Percentiles rank a stretch among this genome's conserved stretches.
These are phyloP conservation scores for Kalanchoe fedtschenkoi DNA, from an alignment of 164 flowering plant genomes.

Conservation along the genomic window DNA sequence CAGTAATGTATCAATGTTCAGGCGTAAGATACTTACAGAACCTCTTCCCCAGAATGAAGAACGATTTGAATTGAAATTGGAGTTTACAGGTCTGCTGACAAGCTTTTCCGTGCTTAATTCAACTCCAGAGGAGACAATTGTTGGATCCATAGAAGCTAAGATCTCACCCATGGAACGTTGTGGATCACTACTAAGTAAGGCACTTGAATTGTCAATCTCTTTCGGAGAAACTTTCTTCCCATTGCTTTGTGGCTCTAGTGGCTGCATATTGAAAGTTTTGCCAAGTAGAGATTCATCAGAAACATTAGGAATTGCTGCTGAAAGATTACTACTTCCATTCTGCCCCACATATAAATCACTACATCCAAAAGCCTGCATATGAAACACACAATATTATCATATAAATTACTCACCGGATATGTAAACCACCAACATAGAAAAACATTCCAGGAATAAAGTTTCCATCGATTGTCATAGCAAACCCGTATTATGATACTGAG, in stretches of 20 bases:
- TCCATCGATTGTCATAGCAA: too few species aligned
- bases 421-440: too few species aligned
- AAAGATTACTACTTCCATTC: conserved; percentile 23
- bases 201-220: conserved; percentile 26
- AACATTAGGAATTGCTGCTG: conserved; percentile 24
- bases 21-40: conserved; percentile 62
- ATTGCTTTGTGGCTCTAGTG: conserved; percentile 31
- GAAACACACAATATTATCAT: too few species aligned
- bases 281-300: conserved; percentile 18
- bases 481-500: too few species aligned
- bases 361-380: conserved; percentile 44
- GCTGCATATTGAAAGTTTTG: conserved; percentile 22
- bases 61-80: conserved; percentile 46
- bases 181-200: conserved; percentile 34
- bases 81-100: conserved; percentile 15
- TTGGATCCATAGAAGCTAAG: conserved; percentile 54
- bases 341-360: conserved; percentile 62
- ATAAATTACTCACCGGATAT: too few species aligned
- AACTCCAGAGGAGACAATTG: conserved; percentile 25
- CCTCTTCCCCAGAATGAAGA: conserved; percentile 83
- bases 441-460: too few species aligned
- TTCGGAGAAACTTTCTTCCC: conserved; percentile 24
- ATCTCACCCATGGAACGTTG: conserved; percentile 71
- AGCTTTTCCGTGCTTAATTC: conserved; percentile 40
- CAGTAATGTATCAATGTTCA: background rate